phyloP scores from a whole-genome alignment of 345 rosid species.

The Citrus inodora region DNA sequence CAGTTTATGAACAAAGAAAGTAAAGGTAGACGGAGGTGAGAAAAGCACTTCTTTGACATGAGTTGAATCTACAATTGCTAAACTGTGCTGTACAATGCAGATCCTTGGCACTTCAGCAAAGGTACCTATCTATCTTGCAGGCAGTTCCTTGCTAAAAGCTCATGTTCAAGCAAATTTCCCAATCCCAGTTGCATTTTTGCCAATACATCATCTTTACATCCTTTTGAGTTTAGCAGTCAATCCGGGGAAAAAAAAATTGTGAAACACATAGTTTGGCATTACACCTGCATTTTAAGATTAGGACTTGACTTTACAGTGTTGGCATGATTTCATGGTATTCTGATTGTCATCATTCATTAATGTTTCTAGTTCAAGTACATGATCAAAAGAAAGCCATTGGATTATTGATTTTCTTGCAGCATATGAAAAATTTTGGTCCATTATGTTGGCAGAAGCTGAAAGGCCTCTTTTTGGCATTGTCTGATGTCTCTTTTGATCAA shows the following conservation, averaged over 20 bases:
- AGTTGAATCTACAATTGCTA: neutral
- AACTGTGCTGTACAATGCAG: neutral
- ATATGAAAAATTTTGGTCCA: neutral
- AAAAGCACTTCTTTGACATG: neutral
- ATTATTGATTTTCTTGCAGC: neutral
- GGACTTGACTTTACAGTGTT: neutral
- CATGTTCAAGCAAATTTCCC: neutral
- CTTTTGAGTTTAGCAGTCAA: neutral
- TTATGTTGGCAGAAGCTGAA: neutral
- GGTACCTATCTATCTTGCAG: neutral
- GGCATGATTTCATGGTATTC: neutral
- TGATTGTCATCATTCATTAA: neutral
- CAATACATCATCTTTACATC: no score
- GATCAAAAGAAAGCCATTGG: neutral
- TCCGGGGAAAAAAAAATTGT: neutral
- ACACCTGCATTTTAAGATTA: neutral
- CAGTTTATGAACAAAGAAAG: neutral
- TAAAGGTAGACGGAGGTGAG: neutral
- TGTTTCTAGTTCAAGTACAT: neutral
- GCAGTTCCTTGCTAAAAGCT: neutral
- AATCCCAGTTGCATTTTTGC: neutral
- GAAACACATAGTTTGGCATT: neutral
- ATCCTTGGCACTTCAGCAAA: neutral
- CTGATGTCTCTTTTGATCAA: neutral
- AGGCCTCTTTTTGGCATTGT: neutral